Percentiles rank a stretch among this genome's conserved stretches.
phyloP scores from a whole-genome alignment of 78 protist genomes.

The Cavenderia fasciculata region DNA sequence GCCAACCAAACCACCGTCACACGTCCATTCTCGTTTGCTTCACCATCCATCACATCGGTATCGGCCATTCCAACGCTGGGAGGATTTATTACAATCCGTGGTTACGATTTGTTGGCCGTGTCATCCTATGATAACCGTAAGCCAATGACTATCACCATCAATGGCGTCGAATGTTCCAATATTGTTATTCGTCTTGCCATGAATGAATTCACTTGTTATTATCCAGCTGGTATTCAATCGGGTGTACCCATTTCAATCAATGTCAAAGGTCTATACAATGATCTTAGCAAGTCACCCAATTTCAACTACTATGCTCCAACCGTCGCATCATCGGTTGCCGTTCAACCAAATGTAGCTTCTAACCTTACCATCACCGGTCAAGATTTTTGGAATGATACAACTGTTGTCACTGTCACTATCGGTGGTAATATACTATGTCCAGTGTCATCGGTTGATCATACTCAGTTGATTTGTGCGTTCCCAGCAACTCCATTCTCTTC shows the following conservation, averaged over 20 bases:
- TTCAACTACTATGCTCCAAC: conserved; percentile 14
- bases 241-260: neutral
- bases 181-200: neutral
- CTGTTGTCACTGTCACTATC: neutral
- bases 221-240: neutral
- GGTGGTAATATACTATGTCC: neutral
- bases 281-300: neutral
- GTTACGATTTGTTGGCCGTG: conserved; percentile 7
- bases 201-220: neutral
- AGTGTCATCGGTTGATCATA: conserved; percentile 1
- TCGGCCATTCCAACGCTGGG: conserved; percentile 25
- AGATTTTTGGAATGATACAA: conserved; percentile 18
- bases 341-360: neutral
- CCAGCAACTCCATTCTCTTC: neutral
- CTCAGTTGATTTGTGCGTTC: neutral
- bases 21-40: neutral
- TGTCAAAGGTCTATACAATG: neutral
- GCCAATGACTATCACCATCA: neutral
- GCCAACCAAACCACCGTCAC: neutral
- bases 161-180: neutral
- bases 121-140: neutral
- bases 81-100: conserved; percentile 26
- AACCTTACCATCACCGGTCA: conserved; percentile 7
- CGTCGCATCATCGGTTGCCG: conserved; percentile 4
- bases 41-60: neutral